Percentiles rank a stretch among this genome's conserved stretches.
phyloP scores from a whole-genome alignment of 179 eudicot genomes.

The Nepenthes alata region DNA sequence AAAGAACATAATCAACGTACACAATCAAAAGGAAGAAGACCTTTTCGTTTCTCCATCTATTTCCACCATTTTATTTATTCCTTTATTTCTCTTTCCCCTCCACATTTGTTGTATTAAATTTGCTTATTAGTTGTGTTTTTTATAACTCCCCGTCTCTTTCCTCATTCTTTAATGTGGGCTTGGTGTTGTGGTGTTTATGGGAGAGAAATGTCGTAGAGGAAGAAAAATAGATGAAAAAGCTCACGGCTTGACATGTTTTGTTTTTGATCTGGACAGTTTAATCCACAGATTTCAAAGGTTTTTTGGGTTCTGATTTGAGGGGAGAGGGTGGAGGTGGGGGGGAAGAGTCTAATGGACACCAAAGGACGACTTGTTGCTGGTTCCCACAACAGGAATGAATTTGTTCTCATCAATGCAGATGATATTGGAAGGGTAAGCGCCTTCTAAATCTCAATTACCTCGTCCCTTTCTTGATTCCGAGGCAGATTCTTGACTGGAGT shows the following conservation, averaged over 20 bases:
- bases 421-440: constrained; percentile 83
- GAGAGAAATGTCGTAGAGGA: background rate
- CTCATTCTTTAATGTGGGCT: constrained; percentile 1
- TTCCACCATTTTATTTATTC: background rate
- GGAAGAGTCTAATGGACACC: constrained; percentile 40
- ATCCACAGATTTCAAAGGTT: background rate
- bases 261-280: constrained; percentile 5
- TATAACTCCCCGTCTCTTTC: background rate
- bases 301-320: background rate
- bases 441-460: background rate
- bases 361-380: constrained; percentile 83
- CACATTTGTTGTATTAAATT: constrained; percentile 3
- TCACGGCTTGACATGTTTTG: constrained; percentile 7
- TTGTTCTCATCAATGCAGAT: constrained; percentile 93
- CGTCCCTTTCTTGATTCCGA: no score
- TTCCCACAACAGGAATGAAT: constrained; percentile 84
- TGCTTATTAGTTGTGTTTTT: constrained; percentile 8
- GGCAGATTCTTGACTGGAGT: no score
- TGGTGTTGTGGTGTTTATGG: constrained; percentile 1
- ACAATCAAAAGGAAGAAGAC: no score
- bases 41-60: constrained; percentile 1
- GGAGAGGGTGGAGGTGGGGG: background rate
- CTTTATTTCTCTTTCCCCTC: background rate
- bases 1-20: constrained; percentile 16
- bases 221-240: constrained; percentile 1